Percentiles rank a stretch among this genome's conserved stretches.
Evolutionary conservation across 768 basidiomycete genomes (phyloP).

Genomic region (Boletus reticuloceps): DNA sequence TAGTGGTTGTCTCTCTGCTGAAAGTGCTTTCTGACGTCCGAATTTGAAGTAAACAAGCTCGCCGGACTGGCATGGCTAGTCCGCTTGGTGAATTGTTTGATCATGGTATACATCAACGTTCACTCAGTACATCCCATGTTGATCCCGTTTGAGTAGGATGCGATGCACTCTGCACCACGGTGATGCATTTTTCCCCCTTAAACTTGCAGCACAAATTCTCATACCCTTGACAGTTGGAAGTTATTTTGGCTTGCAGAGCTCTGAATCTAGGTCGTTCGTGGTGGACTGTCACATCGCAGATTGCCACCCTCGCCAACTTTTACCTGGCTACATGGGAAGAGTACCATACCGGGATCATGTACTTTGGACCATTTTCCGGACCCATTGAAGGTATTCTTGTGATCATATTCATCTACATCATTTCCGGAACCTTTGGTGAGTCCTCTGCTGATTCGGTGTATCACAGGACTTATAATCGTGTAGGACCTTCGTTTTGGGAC

Average conservation of each 20-base stretch:
- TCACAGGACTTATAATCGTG: neutral
- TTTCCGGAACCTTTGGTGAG: conserved; percentile 76
- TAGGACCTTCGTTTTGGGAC: conserved; percentile 84
- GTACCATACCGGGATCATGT: conserved; percentile 90
- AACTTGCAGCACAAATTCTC: neutral
- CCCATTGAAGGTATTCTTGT: conserved; percentile 96
- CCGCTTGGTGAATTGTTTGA: conserved; percentile 98
- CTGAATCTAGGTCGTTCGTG: conserved; percentile 91
- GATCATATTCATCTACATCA: conserved; percentile 69
- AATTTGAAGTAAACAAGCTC: conserved; percentile 79
- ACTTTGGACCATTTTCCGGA: conserved; percentile 90
- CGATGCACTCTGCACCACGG: conserved; percentile 94
- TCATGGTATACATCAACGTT: conserved; percentile 58
- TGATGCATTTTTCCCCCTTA: conserved; percentile 30
- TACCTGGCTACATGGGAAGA: conserved; percentile 80
- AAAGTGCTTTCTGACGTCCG: conserved; percentile 1
- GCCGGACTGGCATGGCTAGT: conserved; percentile 96
- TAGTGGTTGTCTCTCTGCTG: neutral
- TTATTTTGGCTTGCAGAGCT: neutral
- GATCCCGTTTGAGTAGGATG: conserved; percentile 51
- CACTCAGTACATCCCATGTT: neutral
- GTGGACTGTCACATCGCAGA: conserved; percentile 93
- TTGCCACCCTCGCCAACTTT: conserved; percentile 65
- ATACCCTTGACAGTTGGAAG: conserved; percentile 29
- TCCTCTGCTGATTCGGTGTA: neutral